A percentile compares a stretch with the other conserved stretches of the same genome.
Conservation (phyloP, 2,329 filamentous ascomycete genomes). For the Trichophyton verrucosum region DNA sequence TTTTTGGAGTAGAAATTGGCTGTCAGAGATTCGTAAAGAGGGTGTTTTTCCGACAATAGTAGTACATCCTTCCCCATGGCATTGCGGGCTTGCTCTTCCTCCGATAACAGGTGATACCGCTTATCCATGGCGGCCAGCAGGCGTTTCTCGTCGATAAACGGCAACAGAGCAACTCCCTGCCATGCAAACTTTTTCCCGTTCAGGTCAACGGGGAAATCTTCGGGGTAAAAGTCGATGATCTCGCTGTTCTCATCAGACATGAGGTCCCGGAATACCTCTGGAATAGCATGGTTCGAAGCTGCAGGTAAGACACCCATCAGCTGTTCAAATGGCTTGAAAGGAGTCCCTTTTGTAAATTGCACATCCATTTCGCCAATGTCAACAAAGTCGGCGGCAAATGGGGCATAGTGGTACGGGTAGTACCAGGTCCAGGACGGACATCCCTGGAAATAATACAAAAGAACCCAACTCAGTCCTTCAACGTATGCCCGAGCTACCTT, state of each 20-base stretch:
- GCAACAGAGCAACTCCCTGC: slow-evolving; percentile 87
- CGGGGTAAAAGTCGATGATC: slow-evolving; percentile 95
- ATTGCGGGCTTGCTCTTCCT: slow-evolving; percentile 69
- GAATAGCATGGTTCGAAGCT: slow-evolving; percentile 81
- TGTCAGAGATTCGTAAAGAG: slow-evolving; percentile 74
- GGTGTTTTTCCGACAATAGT: slow-evolving; percentile 70
- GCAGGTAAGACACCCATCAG: slow-evolving; percentile 96
- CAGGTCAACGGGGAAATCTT: slow-evolving; percentile 82
- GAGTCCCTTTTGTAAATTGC: slow-evolving; percentile 68
- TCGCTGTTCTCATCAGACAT: slow-evolving; percentile 82
- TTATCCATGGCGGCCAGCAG: slow-evolving; percentile 69
- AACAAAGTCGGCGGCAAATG: slow-evolving; percentile 90
- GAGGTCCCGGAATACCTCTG: slow-evolving; percentile 72
- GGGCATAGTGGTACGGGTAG: slow-evolving; percentile 96
- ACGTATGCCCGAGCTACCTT: slow-evolving; percentile 85
- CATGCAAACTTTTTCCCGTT: slow-evolving; percentile 98
- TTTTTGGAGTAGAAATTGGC: slow-evolving; percentile 87
- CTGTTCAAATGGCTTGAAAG: slow-evolving; percentile 89
- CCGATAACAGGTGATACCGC: slow-evolving; percentile 66
- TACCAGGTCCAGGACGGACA: slow-evolving; percentile 99
- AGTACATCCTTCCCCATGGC: slow-evolving; percentile 67
- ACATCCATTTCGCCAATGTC: slow-evolving; percentile 68
- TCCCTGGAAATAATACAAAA: slow-evolving; percentile 95
- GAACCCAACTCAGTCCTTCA: slow-evolving; percentile 87
- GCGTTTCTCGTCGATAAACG: slow-evolving; percentile 89